phyloP scores from a whole-genome alignment of 371 early-diverging fungal genomes.

The Chytridium lagenaria region DNA sequence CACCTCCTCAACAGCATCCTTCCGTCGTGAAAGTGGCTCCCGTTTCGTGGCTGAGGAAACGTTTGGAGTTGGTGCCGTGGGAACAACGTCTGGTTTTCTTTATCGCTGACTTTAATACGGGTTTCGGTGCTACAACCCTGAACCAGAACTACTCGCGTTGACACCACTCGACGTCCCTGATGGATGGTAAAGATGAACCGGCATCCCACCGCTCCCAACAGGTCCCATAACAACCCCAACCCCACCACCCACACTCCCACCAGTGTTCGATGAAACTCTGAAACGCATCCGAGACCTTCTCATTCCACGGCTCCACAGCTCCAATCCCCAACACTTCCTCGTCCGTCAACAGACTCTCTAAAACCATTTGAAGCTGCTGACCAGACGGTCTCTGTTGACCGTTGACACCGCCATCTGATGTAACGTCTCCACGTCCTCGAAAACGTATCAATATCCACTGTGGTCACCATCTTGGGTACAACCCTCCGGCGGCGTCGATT shows the following conservation, averaged over 20 bases:
- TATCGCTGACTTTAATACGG: background rate
- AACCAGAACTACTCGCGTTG: background rate
- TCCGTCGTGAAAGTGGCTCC: background rate
- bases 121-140: background rate
- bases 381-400: background rate
- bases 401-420: background rate
- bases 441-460: background rate
- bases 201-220: too few species aligned
- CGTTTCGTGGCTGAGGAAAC: background rate
- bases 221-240: too few species aligned
- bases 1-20: slow-evolving; percentile 9
- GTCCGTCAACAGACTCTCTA: slow-evolving; percentile 12
- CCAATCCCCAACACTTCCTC: slow-evolving; percentile 12
- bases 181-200: background rate
- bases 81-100: too few species aligned
- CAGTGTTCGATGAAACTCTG: slow-evolving; percentile 11
- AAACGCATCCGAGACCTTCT: slow-evolving; percentile 18
- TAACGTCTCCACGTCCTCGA: background rate
- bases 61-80: too few species aligned
- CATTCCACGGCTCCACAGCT: slow-evolving; percentile 17
- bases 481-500: too few species aligned
- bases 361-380: background rate
- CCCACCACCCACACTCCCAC: too few species aligned
- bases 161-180: background rate
- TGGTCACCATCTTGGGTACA: too few species aligned